Conservation (phyloP, 805 yeast genomes). For the Blastobotrys terrestris region DNA sequence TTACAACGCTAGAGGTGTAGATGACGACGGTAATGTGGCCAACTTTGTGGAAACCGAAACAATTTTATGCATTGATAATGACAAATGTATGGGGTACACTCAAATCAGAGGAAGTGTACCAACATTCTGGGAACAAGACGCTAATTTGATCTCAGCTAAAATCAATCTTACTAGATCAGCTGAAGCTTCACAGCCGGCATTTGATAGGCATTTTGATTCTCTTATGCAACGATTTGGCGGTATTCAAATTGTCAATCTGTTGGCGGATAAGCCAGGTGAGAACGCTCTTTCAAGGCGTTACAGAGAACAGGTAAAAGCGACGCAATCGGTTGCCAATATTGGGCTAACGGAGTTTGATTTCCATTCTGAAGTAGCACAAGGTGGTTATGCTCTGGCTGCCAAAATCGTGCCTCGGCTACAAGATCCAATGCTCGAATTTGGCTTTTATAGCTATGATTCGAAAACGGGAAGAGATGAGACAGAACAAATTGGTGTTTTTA, state of each 20-base stretch:
- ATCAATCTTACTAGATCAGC: slow-evolving; percentile 80
- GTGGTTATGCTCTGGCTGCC: slow-evolving; percentile 79
- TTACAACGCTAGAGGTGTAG: slow-evolving; percentile 90
- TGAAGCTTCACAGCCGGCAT: slow-evolving; percentile 90
- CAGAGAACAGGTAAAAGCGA: slow-evolving; percentile 45
- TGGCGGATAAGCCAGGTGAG: slow-evolving; percentile 77
- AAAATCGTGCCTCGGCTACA: slow-evolving; percentile 58
- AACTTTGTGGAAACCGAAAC: slow-evolving; percentile 93
- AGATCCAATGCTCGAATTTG: slow-evolving; percentile 67
- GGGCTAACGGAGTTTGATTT: slow-evolving; percentile 83
- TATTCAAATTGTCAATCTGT: slow-evolving; percentile 79
- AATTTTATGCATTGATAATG: slow-evolving; percentile 49
- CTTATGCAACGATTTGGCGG: slow-evolving; percentile 74
- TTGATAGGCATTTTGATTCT: slow-evolving; percentile 70
- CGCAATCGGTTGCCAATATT: slow-evolving; percentile 21
- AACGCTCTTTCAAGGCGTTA: slow-evolving; percentile 64
- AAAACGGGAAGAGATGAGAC: slow-evolving; percentile 47
- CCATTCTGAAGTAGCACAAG: slow-evolving; percentile 86
- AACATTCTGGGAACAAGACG: slow-evolving; percentile 96
- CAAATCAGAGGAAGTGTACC: slow-evolving; percentile 97
- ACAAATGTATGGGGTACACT: slow-evolving; percentile 62
- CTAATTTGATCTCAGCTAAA: slow-evolving; percentile 84
- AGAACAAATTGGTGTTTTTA: slow-evolving; percentile 83
- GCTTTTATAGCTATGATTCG: slow-evolving; percentile 73
- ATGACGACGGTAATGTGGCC: slow-evolving; percentile 92